Evolutionary conservation across 345 rosid genomes (phyloP).

Genomic region (Gossypium stocksii): DNA sequence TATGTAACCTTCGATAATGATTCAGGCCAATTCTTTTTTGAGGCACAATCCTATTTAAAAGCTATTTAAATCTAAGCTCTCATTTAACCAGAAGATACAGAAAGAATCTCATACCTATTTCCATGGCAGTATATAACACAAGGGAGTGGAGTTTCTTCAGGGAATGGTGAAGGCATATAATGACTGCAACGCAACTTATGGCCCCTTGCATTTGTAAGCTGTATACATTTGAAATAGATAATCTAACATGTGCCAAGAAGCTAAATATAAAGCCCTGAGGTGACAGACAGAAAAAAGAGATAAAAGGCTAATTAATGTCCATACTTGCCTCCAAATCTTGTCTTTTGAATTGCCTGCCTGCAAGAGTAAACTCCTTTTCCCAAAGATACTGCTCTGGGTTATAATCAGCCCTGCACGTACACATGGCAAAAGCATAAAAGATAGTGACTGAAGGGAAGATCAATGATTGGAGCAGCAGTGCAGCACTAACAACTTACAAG

Average conservation of each 20-base stretch:
- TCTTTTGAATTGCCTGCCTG: slow-evolving; percentile 75
- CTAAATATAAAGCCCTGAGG: slow-evolving; percentile 1
- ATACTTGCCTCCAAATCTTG: slow-evolving; percentile 95
- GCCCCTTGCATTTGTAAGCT: slow-evolving; percentile 83
- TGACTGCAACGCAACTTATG: slow-evolving; percentile 86
- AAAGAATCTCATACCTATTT: slow-evolving; percentile 54
- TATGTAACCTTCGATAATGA: slow-evolving; percentile 5
- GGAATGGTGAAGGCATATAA: slow-evolving; percentile 62
- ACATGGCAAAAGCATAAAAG: slow-evolving; percentile 7
- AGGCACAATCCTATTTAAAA: background rate
- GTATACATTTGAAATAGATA: slow-evolving; percentile 28
- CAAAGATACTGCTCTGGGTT: slow-evolving; percentile 85
- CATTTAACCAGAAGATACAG: slow-evolving; percentile 6
- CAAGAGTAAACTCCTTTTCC: slow-evolving; percentile 80
- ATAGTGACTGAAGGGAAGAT: background rate
- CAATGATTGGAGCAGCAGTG: background rate
- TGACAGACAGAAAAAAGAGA: background rate
- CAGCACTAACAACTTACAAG: background rate
- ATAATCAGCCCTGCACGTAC: slow-evolving; percentile 73
- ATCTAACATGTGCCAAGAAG: background rate
- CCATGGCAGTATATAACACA: slow-evolving; percentile 98
- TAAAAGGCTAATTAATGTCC: slow-evolving; percentile 24
- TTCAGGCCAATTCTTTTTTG: background rate
- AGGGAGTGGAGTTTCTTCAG: slow-evolving; percentile 71
- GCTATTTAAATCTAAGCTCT: slow-evolving; percentile 2